A percentile compares a stretch with the other conserved stretches of the same genome.
phyloP scores from a whole-genome alignment of 345 rosid genomes.

The Eucalyptus curtisii region DNA sequence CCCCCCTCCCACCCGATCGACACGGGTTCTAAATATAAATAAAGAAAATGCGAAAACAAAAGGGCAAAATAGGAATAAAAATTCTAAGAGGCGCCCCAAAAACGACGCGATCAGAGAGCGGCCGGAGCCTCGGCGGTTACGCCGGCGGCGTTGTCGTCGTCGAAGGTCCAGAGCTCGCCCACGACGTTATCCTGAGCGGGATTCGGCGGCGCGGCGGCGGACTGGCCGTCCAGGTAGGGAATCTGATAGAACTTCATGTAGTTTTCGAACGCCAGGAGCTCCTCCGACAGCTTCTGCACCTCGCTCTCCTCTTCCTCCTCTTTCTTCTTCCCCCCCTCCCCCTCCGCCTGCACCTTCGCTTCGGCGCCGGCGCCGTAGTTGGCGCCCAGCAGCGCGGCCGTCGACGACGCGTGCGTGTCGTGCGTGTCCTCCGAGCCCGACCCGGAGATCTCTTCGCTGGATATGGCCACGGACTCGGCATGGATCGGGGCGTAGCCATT shows the following conservation, averaged over 20 bases:
- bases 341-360: neutral
- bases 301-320: constrained; percentile 23
- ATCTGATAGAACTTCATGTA: constrained; percentile 70
- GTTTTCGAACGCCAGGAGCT: constrained; percentile 62
- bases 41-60: neutral
- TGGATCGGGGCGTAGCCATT: neutral
- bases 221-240: constrained; percentile 61
- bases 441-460: constrained; percentile 15
- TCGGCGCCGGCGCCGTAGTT: neutral
- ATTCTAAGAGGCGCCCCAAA: neutral
- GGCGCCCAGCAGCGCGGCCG: neutral
- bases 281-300: constrained; percentile 49
- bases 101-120: neutral
- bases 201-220: constrained; percentile 10
- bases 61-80: neutral
- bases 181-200: constrained; percentile 33
- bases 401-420: neutral
- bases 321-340: constrained; percentile 2
- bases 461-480: neutral
- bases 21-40: neutral
- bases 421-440: neutral
- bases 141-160: constrained; percentile 4
- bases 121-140: neutral
- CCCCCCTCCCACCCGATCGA: neutral
- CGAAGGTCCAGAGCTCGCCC: constrained; percentile 55